A percentile compares a stretch with the other conserved stretches of the same genome.
Conservation (phyloP, 2,329 filamentous ascomycete species). For the Ilyonectria mors-panacis region DNA sequence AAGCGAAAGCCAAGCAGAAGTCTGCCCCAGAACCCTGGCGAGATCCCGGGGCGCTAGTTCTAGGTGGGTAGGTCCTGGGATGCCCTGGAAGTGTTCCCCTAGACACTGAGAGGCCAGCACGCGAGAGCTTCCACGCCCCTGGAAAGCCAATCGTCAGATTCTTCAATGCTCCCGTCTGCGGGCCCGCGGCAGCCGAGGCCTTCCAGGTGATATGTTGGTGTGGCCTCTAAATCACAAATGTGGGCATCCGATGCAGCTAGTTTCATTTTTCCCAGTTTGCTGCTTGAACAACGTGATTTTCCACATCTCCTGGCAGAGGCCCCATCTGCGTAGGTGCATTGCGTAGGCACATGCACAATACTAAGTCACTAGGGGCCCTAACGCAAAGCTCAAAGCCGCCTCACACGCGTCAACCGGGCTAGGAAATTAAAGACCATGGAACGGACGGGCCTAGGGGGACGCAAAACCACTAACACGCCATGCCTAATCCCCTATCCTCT, state of each 20-base stretch:
- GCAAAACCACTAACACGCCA: background rate
- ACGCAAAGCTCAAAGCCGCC: background rate
- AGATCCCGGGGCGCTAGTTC: constrained; percentile 8
- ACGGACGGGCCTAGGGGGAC: background rate
- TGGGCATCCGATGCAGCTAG: background rate
- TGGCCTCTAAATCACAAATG: background rate
- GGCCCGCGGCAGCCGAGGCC: constrained; percentile 9
- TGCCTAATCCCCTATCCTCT: constrained; percentile 1
- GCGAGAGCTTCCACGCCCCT: background rate
- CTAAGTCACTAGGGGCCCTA: background rate
- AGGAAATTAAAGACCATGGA: constrained; percentile 15
- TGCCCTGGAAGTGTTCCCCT: background rate
- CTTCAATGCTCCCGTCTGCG: background rate
- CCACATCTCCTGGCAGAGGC: background rate
- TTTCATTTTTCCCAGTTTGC: constrained; percentile 3
- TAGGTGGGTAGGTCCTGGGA: constrained; percentile 4
- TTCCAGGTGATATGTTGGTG: background rate
- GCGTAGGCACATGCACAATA: background rate
- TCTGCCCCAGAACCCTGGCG: background rate
- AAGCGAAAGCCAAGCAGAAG: background rate
- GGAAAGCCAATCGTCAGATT: constrained; percentile 10
- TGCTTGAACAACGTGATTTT: background rate
- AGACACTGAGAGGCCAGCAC: background rate
- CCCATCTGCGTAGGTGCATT: background rate
- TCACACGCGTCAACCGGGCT: constrained; percentile 5